Conservation (phyloP, 768 basidiomycete genomes). For the Boletus tylopilopsis region DNA sequence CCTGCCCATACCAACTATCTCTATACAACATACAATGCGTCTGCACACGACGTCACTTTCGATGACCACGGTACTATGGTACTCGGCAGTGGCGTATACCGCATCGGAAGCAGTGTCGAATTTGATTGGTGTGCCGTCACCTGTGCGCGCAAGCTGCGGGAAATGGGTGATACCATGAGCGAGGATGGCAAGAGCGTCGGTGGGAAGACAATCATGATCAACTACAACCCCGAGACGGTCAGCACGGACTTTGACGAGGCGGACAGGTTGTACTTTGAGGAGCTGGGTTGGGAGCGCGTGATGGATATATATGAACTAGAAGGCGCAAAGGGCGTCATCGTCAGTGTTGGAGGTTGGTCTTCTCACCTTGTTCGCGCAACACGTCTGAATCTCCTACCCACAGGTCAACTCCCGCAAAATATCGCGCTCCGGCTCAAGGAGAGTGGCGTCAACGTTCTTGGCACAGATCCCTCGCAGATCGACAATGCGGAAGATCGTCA, state of each 20-base stretch:
- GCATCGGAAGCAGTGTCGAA: slow-evolving; percentile 97
- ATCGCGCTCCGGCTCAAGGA: slow-evolving; percentile 95
- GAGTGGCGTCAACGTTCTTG: slow-evolving; percentile 87
- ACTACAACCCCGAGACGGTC: slow-evolving; percentile 99
- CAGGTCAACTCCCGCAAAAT: slow-evolving; percentile 97
- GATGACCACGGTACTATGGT: slow-evolving; percentile 99
- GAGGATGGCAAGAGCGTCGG: slow-evolving; percentile 18
- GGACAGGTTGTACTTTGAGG: slow-evolving; percentile 98
- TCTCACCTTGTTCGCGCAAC: not conserved
- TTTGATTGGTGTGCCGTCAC: slow-evolving; percentile 99
- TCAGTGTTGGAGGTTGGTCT: slow-evolving; percentile 88
- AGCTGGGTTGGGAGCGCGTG: slow-evolving; percentile 94
- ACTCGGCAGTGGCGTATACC: slow-evolving; percentile 95
- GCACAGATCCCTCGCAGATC: slow-evolving; percentile 92
- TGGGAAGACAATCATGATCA: slow-evolving; percentile 96
- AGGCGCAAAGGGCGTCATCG: slow-evolving; percentile 87
- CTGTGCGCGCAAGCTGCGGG: slow-evolving; percentile 86
- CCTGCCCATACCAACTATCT: slow-evolving; percentile 99
- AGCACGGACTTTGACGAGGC: slow-evolving; percentile 99
- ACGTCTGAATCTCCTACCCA: not conserved
- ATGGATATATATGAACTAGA: slow-evolving; percentile 99
- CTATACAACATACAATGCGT: slow-evolving; percentile 98
- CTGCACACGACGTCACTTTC: slow-evolving; percentile 92
- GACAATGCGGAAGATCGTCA: slow-evolving; percentile 98
- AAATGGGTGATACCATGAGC: slow-evolving; percentile 56